Percentiles rank a stretch among this genome's conserved stretches.
phyloP scores from a whole-genome alignment of 2,329 filamentous ascomycete species.

The Neocatenulostroma microsporum region DNA sequence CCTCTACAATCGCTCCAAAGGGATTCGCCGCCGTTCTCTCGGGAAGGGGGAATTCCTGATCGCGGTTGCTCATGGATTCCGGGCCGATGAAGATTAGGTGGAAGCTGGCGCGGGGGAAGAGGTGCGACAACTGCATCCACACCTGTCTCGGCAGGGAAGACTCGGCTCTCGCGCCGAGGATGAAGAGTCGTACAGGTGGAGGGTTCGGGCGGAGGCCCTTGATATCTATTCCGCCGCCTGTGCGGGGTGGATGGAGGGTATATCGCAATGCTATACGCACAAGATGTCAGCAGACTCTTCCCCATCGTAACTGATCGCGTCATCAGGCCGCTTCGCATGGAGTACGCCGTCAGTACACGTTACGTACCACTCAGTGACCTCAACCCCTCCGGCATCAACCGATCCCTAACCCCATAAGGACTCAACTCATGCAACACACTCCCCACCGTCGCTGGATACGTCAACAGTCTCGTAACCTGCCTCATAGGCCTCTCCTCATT shows the following conservation, averaged over 20 bases:
- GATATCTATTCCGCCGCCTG: slow-evolving; percentile 65
- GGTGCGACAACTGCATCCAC: slow-evolving; percentile 87
- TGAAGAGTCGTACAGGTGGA: slow-evolving; percentile 83
- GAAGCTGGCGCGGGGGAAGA: slow-evolving; percentile 87
- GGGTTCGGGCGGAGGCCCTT: slow-evolving; percentile 75
- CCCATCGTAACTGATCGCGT: too few species aligned
- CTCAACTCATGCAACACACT: slow-evolving; percentile 91
- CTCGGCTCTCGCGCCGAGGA: slow-evolving; percentile 92
- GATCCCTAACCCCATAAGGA: slow-evolving; percentile 75
- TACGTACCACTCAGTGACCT: slow-evolving; percentile 89
- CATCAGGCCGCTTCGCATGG: too few species aligned
- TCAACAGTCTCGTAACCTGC: slow-evolving; percentile 85
- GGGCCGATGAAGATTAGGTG: slow-evolving; percentile 93
- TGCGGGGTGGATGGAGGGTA: slow-evolving; percentile 78
- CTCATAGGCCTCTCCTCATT: slow-evolving; percentile 85
- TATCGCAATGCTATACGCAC: slow-evolving; percentile 94
- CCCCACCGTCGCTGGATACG: slow-evolving; percentile 85
- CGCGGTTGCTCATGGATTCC: slow-evolving; percentile 90
- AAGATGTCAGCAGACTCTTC: too few species aligned
- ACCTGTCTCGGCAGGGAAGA: slow-evolving; percentile 89
- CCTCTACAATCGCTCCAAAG: slow-evolving; percentile 89
- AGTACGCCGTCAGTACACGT: too few species aligned
- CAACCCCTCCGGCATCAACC: slow-evolving; percentile 77
- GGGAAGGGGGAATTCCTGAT: slow-evolving; percentile 85
- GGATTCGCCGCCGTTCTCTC: slow-evolving; percentile 78